These are phyloP conservation scores for Monosporascus cannonballus DNA, from an alignment of 2,329 filamentous ascomycete species.

Conservation along the genomic window DNA sequence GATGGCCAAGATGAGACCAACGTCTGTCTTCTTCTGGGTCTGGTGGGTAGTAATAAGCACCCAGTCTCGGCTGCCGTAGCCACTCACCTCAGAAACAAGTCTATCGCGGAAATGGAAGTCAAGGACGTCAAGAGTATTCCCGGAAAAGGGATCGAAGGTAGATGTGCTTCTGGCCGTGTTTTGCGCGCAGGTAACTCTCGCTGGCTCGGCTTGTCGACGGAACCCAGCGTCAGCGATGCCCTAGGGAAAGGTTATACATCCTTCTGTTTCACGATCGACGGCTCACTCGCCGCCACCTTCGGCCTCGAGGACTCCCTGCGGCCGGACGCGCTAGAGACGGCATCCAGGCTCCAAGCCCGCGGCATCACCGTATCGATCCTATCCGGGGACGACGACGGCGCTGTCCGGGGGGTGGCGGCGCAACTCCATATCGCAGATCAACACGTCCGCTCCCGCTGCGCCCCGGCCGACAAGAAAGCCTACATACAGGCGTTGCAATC, in stretches of 20 bases:
- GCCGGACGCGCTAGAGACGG: slow-evolving; percentile 30
- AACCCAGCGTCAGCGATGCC: slow-evolving; percentile 28
- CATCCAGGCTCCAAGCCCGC: slow-evolving; percentile 30
- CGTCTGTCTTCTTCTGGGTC: slow-evolving; percentile 19
- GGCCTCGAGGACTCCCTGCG: slow-evolving; percentile 42
- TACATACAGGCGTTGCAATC: slow-evolving; percentile 34
- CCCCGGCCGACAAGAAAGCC: slow-evolving; percentile 38
- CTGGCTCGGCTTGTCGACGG: slow-evolving; percentile 35
- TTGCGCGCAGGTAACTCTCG: slow-evolving; percentile 44
- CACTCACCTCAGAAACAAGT: slow-evolving; percentile 21
- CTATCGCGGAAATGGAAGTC: slow-evolving; percentile 14
- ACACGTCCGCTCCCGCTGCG: slow-evolving; percentile 36
- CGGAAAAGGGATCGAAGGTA: slow-evolving; percentile 41
- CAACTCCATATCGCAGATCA: slow-evolving; percentile 32
- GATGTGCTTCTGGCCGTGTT: slow-evolving; percentile 4
- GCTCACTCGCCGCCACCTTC: slow-evolving; percentile 32
- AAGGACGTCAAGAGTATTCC: slow-evolving; percentile 31
- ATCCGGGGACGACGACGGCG: slow-evolving; percentile 47
- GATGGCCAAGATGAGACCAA: neutral
- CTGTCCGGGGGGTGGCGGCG: slow-evolving; percentile 35
- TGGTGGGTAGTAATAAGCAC: slow-evolving; percentile 42
- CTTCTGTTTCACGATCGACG: slow-evolving; percentile 41
- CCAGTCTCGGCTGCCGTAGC: slow-evolving; percentile 42
- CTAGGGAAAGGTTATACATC: slow-evolving; percentile 33
- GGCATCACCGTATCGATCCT: slow-evolving; percentile 41